A percentile compares a stretch with the other conserved stretches of the same genome.
Evolutionary conservation across 2,329 filamentous ascomycete species (phyloP).

Genomic region (Aspergillus sclerotialis): DNA sequence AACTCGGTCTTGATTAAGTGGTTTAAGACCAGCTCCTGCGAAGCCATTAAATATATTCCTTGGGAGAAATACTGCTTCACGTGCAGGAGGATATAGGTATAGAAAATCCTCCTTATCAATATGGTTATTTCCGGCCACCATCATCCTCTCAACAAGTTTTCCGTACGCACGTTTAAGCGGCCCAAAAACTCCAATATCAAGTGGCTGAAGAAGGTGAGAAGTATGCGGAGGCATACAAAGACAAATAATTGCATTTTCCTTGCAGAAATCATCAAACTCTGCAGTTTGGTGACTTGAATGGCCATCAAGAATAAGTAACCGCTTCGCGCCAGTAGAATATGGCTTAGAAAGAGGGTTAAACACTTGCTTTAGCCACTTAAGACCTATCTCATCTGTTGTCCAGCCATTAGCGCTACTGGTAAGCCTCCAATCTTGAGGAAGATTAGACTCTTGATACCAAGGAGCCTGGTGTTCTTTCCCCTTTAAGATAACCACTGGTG

Average conservation of each 20-base stretch:
- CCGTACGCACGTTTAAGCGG: constrained; percentile 4
- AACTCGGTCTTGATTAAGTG: constrained; percentile 4
- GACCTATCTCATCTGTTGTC: constrained; percentile 2
- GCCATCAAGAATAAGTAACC: constrained; percentile 1
- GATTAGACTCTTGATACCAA: constrained; percentile 1
- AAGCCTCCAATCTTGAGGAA: constrained; percentile 1
- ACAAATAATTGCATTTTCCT: constrained; percentile 2
- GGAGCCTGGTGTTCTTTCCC: constrained; percentile 1
- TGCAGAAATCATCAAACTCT: constrained; percentile 5
- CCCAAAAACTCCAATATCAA: constrained; percentile 5
- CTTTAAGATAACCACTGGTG: neutral
- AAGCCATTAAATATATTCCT: constrained; percentile 2
- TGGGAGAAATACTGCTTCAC: neutral
- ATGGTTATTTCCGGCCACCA: constrained; percentile 3
- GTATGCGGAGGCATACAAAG: constrained; percentile 3
- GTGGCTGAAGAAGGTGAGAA: constrained; percentile 4
- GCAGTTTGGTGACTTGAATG: constrained; percentile 2
- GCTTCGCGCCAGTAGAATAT: neutral
- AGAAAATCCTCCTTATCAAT: constrained; percentile 5
- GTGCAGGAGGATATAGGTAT: neutral
- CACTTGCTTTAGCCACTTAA: neutral
- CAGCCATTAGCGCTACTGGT: constrained; percentile 1
- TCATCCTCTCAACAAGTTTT: constrained; percentile 3
- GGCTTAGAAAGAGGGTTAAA: neutral
- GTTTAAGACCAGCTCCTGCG: constrained; percentile 1